Evolutionary conservation across 805 yeast species (phyloP), one percentile per base, ranked within the genome.

Genomic region (Ogataea nitratoaversa): DNA sequence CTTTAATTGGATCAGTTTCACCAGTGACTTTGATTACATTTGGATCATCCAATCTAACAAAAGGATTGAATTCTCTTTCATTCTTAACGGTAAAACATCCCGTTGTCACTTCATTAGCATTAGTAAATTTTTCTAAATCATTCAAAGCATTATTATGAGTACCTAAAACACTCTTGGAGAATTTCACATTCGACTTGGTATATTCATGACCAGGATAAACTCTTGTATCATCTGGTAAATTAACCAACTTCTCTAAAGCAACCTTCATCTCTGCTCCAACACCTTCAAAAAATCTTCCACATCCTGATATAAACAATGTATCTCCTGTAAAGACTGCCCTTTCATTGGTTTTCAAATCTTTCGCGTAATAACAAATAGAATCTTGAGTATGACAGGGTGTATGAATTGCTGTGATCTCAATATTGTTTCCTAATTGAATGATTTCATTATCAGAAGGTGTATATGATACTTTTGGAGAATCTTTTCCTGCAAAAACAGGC

Each of bases 371-470:
- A 57, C 98, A 91, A 44, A 93, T 85, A 3, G 96, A 87, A 63
- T 93, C 99, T 63, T 84, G 93, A 0, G 99, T 93, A 62, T 93
- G 99, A 59, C 99, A 93, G 4, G 99, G 99, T 0, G 99, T 93
- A 63, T 91, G 91, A 30, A 91, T 68, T 1, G 96, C 95, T 2
- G 82, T 79, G 37, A 90, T 75, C 14, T 76, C 70, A 37, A 91
- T 57, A 46, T 72, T 60, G 30, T 70, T 66, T 4, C 96, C 96
- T 43, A 89, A 65, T 44, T 72, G 70, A 44, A 84, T 68, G 16
- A 68, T 65, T 46, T 79, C 85, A 12, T 71, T 65, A 57, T 88
- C 80, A 0, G 70, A 62, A 2, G 96, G 95, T 3, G 89, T 79
- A 41, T 72, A 67, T 0, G 83, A 71, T 16, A 91, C 95, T 19